phyloP scores from a whole-genome alignment of 192 early-diverging fungal species.

The Podila epicladia region DNA sequence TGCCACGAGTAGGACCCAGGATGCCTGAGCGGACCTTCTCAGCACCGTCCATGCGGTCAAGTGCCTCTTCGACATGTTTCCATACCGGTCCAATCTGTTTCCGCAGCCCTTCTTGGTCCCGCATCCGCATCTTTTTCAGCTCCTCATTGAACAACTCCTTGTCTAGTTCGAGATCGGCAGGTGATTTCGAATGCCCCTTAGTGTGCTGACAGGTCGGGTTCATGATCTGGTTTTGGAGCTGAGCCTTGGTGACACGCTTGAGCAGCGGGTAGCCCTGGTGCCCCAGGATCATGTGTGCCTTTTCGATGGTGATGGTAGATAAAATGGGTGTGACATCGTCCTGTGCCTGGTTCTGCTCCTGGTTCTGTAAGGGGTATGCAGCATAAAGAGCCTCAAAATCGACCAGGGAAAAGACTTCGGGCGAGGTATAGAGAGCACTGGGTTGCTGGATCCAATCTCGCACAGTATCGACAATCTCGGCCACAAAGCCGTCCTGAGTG shows the following conservation, averaged over 20 bases:
- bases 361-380: conserved; percentile 54
- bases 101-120: conserved; percentile 65
- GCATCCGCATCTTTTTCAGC: conserved; percentile 59
- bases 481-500: conserved; percentile 35
- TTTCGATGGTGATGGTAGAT: conserved; percentile 72
- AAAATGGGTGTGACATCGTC: conserved; percentile 60
- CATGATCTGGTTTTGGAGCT: conserved; percentile 72
- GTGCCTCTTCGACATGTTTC: conserved; percentile 58
- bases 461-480: conserved; percentile 46
- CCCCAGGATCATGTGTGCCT: conserved; percentile 68
- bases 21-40: conserved; percentile 45
- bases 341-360: conserved; percentile 69
- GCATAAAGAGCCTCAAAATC: conserved; percentile 60
- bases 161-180: conserved; percentile 76
- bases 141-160: conserved; percentile 75
- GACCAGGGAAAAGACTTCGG: conserved; percentile 59
- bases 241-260: conserved; percentile 72
- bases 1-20: conserved; percentile 30
- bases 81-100: conserved; percentile 73
- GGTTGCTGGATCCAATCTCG: conserved; percentile 58
- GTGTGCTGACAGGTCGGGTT: conserved; percentile 78
- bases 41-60: conserved; percentile 47
- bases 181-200: conserved; percentile 69
- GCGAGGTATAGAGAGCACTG: conserved; percentile 52
- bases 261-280: conserved; percentile 71